Evolutionary conservation across 208 protist species (phyloP).

Genomic region (Leishmania aethiopica): DNA sequence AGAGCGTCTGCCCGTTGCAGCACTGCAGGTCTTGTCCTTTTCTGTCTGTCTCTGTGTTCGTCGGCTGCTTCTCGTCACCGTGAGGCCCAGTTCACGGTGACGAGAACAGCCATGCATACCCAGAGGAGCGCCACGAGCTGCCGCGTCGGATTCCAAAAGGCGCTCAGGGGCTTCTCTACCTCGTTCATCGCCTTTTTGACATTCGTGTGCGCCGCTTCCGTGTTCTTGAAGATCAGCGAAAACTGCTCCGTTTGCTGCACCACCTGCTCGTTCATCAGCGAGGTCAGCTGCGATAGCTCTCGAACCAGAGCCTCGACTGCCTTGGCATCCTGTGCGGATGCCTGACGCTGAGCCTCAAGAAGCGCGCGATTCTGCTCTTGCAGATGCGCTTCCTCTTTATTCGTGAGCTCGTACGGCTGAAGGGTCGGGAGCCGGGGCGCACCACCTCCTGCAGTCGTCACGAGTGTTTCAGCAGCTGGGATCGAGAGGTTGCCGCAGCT

Average conservation of each 20-base stretch:
- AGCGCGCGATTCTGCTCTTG: conserved; percentile 49
- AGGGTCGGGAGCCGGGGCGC: background rate
- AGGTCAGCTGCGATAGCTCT: conserved; percentile 88
- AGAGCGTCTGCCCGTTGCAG: background rate
- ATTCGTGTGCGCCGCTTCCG: conserved; percentile 55
- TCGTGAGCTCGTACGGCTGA: conserved; percentile 26
- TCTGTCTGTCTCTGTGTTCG: background rate
- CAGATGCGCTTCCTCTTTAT: conserved; percentile 51
- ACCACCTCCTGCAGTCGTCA: background rate
- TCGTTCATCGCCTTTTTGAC: conserved; percentile 69
- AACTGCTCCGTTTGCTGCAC: conserved; percentile 88
- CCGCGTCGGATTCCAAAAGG: conserved; percentile 78
- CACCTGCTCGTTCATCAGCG: conserved; percentile 82
- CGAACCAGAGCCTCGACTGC: conserved; percentile 72
- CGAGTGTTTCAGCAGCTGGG: background rate
- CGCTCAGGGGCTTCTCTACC: conserved; percentile 49
- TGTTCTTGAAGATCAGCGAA: conserved; percentile 74
- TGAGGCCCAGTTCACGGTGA: conserved; percentile 58
- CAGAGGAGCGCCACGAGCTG: conserved; percentile 82
- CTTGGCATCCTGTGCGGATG: conserved; percentile 68
- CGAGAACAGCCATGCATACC: conserved; percentile 55
- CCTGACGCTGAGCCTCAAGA: conserved; percentile 52
- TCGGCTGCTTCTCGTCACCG: background rate
- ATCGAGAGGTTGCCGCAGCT: background rate
- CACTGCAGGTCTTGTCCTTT: background rate